Percentiles rank a stretch among this genome's conserved stretches.
phyloP scores from a whole-genome alignment of 2,329 filamentous ascomycete genomes.

The Plenodomus biglobosus region DNA sequence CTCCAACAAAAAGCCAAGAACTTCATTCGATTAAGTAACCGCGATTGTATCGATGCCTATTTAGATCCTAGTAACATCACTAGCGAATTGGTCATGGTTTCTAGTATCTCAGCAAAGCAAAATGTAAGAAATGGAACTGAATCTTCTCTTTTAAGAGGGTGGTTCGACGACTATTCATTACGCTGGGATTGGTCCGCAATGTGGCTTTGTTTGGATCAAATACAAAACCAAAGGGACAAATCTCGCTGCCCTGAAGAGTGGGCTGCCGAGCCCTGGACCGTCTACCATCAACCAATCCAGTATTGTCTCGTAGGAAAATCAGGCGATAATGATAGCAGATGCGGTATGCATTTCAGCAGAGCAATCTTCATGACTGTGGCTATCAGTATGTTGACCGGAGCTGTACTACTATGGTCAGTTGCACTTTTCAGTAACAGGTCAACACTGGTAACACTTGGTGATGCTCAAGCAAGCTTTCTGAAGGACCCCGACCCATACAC shows the following conservation, averaged over 20 bases:
- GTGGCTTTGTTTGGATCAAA: too few relatives aligned
- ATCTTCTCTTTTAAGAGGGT: background rate
- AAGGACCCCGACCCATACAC: background rate
- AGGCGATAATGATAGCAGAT: background rate
- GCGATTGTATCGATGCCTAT: constrained; percentile 1
- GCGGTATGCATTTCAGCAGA: constrained; percentile 1
- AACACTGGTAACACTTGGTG: constrained; percentile 1
- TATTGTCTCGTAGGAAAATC: constrained; percentile 1
- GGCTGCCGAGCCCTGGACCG: background rate
- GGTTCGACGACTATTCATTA: background rate
- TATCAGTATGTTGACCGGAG: background rate
- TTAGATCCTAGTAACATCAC: background rate
- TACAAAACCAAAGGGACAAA: too few relatives aligned
- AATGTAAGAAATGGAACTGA: background rate
- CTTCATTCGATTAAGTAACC: background rate
- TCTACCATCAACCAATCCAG: background rate
- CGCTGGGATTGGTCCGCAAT: too few relatives aligned
- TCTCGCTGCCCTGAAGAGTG: too few relatives aligned
- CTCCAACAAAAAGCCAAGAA: background rate
- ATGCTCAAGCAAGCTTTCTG: background rate
- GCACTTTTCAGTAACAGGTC: background rate
- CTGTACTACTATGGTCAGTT: background rate
- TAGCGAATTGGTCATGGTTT: background rate
- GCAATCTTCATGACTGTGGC: background rate
- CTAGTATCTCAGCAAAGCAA: background rate